A percentile compares a stretch with the other conserved stretches of the same genome.
Evolutionary conservation across 163 green algal species (phyloP).

Genomic region (Picocystis sp.): DNA sequence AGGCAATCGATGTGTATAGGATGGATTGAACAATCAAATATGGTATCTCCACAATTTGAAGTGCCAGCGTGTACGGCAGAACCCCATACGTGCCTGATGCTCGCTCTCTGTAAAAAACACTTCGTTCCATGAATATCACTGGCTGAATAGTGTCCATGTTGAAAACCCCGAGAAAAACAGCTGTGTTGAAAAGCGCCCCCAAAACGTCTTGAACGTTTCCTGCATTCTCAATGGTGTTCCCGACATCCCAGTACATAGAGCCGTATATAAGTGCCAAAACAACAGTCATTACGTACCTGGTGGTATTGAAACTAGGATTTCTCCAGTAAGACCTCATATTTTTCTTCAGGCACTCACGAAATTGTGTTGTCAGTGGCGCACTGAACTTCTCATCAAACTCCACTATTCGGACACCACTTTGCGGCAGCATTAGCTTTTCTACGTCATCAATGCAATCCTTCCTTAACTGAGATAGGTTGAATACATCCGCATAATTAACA

Average conservation of each 20-base stretch:
- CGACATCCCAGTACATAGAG: constrained; percentile 1
- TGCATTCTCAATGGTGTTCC: constrained; percentile 12
- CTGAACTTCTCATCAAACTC: constrained; percentile 20
- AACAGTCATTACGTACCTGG: neutral
- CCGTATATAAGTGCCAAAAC: neutral
- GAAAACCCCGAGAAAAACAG: constrained; percentile 46
- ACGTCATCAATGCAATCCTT: too few species aligned
- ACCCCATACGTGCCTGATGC: constrained; percentile 13
- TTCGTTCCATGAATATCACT: constrained; percentile 28
- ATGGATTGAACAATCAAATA: constrained; percentile 17
- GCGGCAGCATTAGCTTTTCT: too few species aligned
- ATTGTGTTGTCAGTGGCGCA: too few species aligned
- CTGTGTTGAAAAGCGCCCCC: constrained; percentile 25
- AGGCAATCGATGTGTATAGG: constrained; percentile 29
- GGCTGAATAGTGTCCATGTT: constrained; percentile 58
- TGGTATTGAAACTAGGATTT: constrained; percentile 11
- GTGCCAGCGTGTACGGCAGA: constrained; percentile 14
- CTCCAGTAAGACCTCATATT: constrained; percentile 7
- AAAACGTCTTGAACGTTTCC: constrained; percentile 20
- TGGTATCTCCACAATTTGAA: constrained; percentile 14
- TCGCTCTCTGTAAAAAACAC: constrained; percentile 22
- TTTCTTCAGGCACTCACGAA: constrained; percentile 6
- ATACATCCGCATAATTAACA: constrained; percentile 25
- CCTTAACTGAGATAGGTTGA: constrained; percentile 7
- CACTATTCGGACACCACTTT: too few species aligned